These are phyloP conservation scores for Citrus trifoliata DNA, from an alignment of 345 rosid genomes.

Conservation along the genomic window DNA sequence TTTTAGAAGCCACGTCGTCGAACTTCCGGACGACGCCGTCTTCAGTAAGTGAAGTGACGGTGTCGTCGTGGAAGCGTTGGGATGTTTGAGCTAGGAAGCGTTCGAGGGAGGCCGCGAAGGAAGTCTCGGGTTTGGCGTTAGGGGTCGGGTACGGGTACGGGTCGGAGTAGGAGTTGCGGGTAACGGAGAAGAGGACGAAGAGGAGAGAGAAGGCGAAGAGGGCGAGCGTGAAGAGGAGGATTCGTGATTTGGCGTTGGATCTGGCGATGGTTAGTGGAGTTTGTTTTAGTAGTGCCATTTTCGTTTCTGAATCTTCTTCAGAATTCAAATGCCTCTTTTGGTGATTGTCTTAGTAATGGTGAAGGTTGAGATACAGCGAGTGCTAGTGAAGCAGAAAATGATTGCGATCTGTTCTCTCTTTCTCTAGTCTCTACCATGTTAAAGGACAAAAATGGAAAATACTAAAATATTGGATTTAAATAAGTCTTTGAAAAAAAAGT, in stretches of 20 bases:
- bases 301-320: neutral
- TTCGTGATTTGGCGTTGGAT: slow-evolving; percentile 31
- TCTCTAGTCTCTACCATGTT: too few relatives aligned
- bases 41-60: slow-evolving; percentile 22
- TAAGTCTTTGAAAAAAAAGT: too few relatives aligned
- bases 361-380: too few relatives aligned
- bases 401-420: too few relatives aligned
- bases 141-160: neutral
- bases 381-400: neutral
- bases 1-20: slow-evolving; percentile 39
- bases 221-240: slow-evolving; percentile 31
- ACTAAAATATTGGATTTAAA: too few relatives aligned
- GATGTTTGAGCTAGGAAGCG: slow-evolving; percentile 42
- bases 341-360: neutral
- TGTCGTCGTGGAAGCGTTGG: slow-evolving; percentile 37
- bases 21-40: slow-evolving; percentile 33
- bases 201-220: slow-evolving; percentile 22
- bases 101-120: slow-evolving; percentile 73
- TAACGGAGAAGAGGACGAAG: slow-evolving; percentile 21
- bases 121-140: slow-evolving; percentile 40
- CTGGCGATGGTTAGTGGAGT: neutral
- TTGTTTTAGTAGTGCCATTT: neutral
- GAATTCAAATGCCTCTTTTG: neutral
- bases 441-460: too few relatives aligned
- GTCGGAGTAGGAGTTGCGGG: slow-evolving; percentile 17